A percentile compares a stretch with the other conserved stretches of the same genome.
phyloP scores from a whole-genome alignment of 345 rosid genomes.

The Hypericum perforatum region DNA sequence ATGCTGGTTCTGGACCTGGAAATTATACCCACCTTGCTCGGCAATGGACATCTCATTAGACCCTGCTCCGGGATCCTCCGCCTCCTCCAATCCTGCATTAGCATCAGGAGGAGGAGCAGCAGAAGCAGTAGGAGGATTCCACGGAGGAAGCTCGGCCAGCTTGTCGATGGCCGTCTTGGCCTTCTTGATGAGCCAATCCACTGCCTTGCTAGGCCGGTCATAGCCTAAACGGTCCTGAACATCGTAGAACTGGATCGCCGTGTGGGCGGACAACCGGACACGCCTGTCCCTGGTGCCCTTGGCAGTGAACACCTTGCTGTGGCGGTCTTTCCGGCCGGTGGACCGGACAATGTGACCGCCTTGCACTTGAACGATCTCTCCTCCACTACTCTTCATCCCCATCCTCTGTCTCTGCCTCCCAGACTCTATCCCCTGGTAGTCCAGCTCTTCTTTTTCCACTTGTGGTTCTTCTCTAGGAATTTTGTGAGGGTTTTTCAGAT shows the following conservation, averaged over 20 bases:
- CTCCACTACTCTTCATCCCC: conserved; percentile 36
- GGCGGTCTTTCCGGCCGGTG: conserved; percentile 69
- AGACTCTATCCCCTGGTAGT: conserved; percentile 5
- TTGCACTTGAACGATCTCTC: conserved; percentile 66
- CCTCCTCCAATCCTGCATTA: conserved; percentile 10
- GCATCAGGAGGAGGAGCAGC: background rate
- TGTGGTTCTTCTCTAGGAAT: too few species aligned
- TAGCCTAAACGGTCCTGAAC: conserved; percentile 83
- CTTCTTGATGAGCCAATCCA: conserved; percentile 80
- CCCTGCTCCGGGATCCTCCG: conserved; percentile 7
- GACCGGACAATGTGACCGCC: conserved; percentile 77
- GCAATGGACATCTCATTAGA: conserved; percentile 28
- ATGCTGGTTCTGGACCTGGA: conserved; percentile 31
- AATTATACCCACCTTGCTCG: conserved; percentile 32
- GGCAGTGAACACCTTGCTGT: conserved; percentile 72
- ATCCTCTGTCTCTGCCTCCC: conserved; percentile 17
- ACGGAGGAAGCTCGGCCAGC: conserved; percentile 46
- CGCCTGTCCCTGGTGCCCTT: conserved; percentile 77
- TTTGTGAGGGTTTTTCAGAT: too few species aligned
- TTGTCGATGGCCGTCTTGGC: conserved; percentile 68
- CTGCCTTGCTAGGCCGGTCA: conserved; percentile 84
- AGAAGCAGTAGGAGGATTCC: conserved; percentile 10
- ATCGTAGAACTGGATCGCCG: conserved; percentile 82
- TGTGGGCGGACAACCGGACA: conserved; percentile 73
- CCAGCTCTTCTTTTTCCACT: too few species aligned